Percentiles rank a stretch among this genome's conserved stretches.
These are phyloP conservation scores for Gonium pectorale DNA, from an alignment of 139 green algal genomes.

Conservation along the genomic window DNA sequence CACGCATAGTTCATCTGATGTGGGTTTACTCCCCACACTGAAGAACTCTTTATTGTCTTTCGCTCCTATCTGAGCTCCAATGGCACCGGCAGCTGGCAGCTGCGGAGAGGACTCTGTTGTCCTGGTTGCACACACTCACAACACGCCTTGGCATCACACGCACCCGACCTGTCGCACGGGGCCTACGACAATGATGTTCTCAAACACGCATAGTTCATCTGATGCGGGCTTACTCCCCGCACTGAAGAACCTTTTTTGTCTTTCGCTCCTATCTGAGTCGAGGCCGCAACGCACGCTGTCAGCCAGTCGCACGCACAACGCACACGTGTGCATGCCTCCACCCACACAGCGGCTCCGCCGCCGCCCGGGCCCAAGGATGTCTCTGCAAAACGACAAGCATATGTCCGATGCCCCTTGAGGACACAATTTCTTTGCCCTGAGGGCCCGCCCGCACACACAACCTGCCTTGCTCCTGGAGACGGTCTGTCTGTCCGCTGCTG, in stretches of 20 bases:
- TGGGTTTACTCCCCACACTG: slow-evolving; percentile 40
- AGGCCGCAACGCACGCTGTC: neutral
- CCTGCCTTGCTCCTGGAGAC: no score
- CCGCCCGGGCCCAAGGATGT: slow-evolving; percentile 19
- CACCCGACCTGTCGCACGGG: no score
- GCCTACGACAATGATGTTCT: no score
- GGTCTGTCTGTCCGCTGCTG: no score
- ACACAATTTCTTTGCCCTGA: slow-evolving; percentile 19
- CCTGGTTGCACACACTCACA: no score
- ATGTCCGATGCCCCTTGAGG: slow-evolving; percentile 25
- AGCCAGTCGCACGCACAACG: no score
- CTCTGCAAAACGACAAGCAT: slow-evolving; percentile 41
- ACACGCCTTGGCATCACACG: no score
- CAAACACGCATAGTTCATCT: slow-evolving; percentile 63
- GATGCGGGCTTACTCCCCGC: slow-evolving; percentile 36
- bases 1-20: slow-evolving; percentile 63
- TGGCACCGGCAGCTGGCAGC: no score
- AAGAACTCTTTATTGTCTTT: slow-evolving; percentile 54
- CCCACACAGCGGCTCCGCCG: no score
- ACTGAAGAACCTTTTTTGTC: slow-evolving; percentile 43
- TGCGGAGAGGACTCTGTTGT: no score
- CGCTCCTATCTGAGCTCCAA: slow-evolving; percentile 67
- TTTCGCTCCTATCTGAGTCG: slow-evolving; percentile 71
- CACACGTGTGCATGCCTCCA: no score
- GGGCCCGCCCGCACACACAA: neutral